Evolutionary conservation across 2,329 filamentous ascomycete species (phyloP), one percentile per base, ranked within the genome.

Genomic region (Fusarium pseudocircinatum): DNA sequence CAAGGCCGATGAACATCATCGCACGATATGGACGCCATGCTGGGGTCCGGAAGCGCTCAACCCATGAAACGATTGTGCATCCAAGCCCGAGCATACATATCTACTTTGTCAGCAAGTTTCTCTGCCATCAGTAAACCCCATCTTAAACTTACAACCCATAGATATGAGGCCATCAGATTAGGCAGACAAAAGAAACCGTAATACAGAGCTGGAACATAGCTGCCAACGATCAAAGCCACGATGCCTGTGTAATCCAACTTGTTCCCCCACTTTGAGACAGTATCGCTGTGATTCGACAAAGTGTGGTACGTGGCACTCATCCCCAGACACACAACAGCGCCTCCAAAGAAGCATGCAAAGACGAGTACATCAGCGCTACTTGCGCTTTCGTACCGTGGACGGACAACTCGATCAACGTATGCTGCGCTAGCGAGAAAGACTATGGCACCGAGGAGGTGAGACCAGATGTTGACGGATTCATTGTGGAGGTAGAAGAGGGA

Each of bases 221-320:
- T 96, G 12, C 96, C 96, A 75, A 96, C 93, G 67, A 98, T 98
- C 75, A 99, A 85, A 54, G 92, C 90, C 36, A 98, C 94, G 76
- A 99, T 99, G 12, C 96, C 96, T 10, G 96, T 90, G 81, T 99
- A 98, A 81, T 99, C 96, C 63, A 98, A 85, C 81, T 97, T 94
- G 81, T 98, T 98, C 16, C 95, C 95, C 85, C 94, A 93, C 70
- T 89, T 91, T 5, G 93, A 91, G 20, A 98, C 94, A 4, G 83
- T 83, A 42, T 90, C 89, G 24, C 93, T 96, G 82, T 99, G 96
- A 75, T 98, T 97, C 28, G 88, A 90, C 53, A 98, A 88, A 4
- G 93, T 89, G 81, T 99, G 96, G 80, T 91, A 99, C 6, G 92
- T 93, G 10, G 94, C 93, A 75, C 92, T 95, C 91, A 95, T 94